Conservation (phyloP, 2,329 filamentous ascomycete genomes). For the Alternaria novae-zelandiae region DNA sequence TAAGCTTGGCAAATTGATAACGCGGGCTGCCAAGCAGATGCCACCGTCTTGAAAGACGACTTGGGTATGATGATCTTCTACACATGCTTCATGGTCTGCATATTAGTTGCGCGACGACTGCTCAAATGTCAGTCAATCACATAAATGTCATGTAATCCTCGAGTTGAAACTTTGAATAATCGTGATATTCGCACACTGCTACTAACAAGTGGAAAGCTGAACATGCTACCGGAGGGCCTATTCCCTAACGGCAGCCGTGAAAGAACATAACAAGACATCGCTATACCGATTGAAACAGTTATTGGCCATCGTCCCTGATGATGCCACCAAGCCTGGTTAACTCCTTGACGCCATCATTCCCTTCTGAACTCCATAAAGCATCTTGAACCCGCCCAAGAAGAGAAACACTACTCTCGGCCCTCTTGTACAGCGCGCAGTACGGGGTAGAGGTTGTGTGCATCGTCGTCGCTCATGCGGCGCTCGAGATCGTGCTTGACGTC, state of each 20-base stretch:
- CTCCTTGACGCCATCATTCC: slow-evolving; percentile 22
- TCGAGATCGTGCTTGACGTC: slow-evolving; percentile 38
- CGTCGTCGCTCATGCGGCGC: slow-evolving; percentile 46
- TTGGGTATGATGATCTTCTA: not conserved
- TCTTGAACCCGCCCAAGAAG: not conserved
- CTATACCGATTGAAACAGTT: slow-evolving; percentile 14
- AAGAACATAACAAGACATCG: slow-evolving; percentile 12
- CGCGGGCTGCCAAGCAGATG: slow-evolving; percentile 2
- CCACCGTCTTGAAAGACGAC: not conserved
- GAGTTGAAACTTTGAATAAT: slow-evolving; percentile 13
- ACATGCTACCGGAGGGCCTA: slow-evolving; percentile 9
- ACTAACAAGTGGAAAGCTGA: slow-evolving; percentile 15
- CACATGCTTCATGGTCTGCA: not conserved
- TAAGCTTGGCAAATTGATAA: slow-evolving; percentile 29
- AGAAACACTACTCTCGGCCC: slow-evolving; percentile 37
- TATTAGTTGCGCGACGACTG: not conserved
- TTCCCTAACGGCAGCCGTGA: slow-evolving; percentile 12
- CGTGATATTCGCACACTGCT: slow-evolving; percentile 18
- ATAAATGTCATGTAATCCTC: not conserved
- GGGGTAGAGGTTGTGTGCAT: slow-evolving; percentile 50
- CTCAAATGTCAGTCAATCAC: not conserved
- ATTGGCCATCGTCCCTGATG: slow-evolving; percentile 6
- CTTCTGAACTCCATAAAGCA: slow-evolving; percentile 21
- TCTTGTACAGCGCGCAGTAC: slow-evolving; percentile 51
- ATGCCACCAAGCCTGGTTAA: slow-evolving; percentile 1